Base-by-base conservation (phyloP, 164 flowering plant genomes). In the Nymphaea colorata region DNA sequence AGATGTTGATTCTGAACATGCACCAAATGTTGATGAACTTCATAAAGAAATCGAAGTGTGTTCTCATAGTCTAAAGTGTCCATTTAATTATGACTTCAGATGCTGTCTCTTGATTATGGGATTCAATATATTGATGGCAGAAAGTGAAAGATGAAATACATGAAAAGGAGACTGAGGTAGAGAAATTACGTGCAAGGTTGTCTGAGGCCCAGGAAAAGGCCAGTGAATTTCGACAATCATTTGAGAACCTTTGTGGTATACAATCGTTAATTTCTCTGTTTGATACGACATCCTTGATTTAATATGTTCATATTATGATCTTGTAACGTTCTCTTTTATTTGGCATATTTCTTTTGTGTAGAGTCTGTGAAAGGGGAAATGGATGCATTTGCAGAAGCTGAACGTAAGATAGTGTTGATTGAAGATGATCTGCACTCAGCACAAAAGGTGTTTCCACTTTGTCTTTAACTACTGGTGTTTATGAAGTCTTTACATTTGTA, bases 301-400 rank as follows among this genome's bases (percentile, higher is more conserved):
- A 15, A 61, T 16, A 15, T 16, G 63, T 15, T 8, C 63, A 16
- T 5, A 61, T 16, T 61, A 67, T 43, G 36, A 15, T 70, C 45
- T 66, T 66, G 53, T 59, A 45, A 41, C 51, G 25, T 57, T 17
- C 36, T 25, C 36, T 25, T 0, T 25, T 25, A 25, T 25, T 25
- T 25, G 36, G 1, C 36, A 25, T 25, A 25, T 25, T 25, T 25
- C 36, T 25, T 25, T 25, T 25, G 45, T 73, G 45, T 64, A 95
- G 99, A 88, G 66, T 92, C 91, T 15, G 90, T 93, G 67, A 88
- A 85, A 73, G 84, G 67, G 62, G 98, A 90, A 43, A 72, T 87
- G 72, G 81, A 83, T 77, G 85, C 89, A 67, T 81, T 86, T 69
- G 86, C 81, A 68, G 70, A 82, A 70, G 93, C 91, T 51, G 94